These are phyloP conservation scores for Suhomyces chickasaworum DNA, from an alignment of 1,139 yeast genomes.

Conservation along the genomic window DNA sequence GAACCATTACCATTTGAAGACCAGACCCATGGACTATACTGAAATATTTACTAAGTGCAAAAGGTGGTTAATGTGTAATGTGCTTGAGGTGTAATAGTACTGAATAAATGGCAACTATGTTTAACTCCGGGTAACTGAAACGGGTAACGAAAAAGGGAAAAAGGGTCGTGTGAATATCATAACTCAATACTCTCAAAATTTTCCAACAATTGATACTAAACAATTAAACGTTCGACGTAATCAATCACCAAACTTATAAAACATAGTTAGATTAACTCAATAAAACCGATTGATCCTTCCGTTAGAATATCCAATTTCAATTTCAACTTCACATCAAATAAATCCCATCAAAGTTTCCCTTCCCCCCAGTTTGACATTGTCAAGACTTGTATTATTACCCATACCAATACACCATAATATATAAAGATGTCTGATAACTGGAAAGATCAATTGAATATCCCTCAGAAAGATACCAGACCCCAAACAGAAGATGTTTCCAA, in stretches of 20 bases:
- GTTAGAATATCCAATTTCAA: not conserved
- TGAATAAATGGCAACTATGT: not conserved
- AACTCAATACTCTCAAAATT: slow-evolving; percentile 4
- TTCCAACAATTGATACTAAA: slow-evolving; percentile 3
- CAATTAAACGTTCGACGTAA: slow-evolving; percentile 4
- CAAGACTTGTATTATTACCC: slow-evolving; percentile 8
- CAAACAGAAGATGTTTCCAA: slow-evolving; percentile 95
- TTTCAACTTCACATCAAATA: not conserved
- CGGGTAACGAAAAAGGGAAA: too few species aligned
- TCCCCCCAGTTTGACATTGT: slow-evolving; percentile 6
- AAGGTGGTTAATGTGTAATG: too few species aligned
- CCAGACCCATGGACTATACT: too few species aligned
- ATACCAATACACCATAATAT: not conserved
- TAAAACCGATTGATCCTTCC: slow-evolving; percentile 1
- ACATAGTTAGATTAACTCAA: not conserved
- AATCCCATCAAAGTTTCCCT: not conserved
- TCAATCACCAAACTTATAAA: slow-evolving; percentile 1
- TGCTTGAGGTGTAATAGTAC: too few species aligned
- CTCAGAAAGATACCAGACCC: slow-evolving; percentile 84
- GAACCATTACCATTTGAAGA: too few species aligned
- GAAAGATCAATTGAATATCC: slow-evolving; percentile 75
- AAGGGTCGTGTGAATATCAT: slow-evolving; percentile 2
- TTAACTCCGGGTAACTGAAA: slow-evolving; percentile 5
- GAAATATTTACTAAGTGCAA: too few species aligned
- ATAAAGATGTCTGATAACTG: slow-evolving; percentile 50